These are phyloP conservation scores for Ogataea henricii DNA, from an alignment of 805 yeast genomes.

Conservation along the genomic window DNA sequence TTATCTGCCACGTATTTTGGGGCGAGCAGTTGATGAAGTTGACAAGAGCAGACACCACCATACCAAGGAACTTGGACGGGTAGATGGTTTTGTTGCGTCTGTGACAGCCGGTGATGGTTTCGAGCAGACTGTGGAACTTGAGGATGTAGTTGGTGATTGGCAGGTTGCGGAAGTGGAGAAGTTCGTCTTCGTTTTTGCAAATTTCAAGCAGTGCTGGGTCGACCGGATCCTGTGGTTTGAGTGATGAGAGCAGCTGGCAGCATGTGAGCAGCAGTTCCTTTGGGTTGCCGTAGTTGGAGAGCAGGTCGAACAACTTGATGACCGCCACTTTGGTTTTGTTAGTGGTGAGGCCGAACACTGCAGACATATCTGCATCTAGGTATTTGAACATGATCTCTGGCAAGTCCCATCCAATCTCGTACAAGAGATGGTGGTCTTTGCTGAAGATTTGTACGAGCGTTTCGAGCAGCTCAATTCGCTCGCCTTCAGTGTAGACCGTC, in stretches of 20 bases:
- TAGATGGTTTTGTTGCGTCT: constrained; percentile 64
- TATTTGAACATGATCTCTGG: constrained; percentile 66
- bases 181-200: constrained; percentile 18
- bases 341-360: constrained; percentile 33
- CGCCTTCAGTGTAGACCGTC: constrained; percentile 45
- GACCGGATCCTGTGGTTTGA: constrained; percentile 27
- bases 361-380: constrained; percentile 43
- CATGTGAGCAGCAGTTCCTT: constrained; percentile 74
- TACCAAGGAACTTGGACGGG: constrained; percentile 78
- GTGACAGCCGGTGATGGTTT: constrained; percentile 60
- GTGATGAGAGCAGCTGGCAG: constrained; percentile 58
- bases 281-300: constrained; percentile 74
- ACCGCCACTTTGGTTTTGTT: constrained; percentile 40
- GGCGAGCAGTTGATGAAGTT: constrained; percentile 50
- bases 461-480: constrained; percentile 51
- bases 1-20: constrained; percentile 33
- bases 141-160: constrained; percentile 45
- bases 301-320: constrained; percentile 56
- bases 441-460: constrained; percentile 46
- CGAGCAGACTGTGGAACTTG: constrained; percentile 66
- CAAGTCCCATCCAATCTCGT: constrained; percentile 90
- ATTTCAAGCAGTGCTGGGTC: neutral
- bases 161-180: constrained; percentile 5
- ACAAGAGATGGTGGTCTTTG: constrained; percentile 49
- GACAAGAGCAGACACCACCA: constrained; percentile 61